These are phyloP conservation scores for Plantago elongata DNA, from an alignment of 257 asterid species.

Conservation along the genomic window DNA sequence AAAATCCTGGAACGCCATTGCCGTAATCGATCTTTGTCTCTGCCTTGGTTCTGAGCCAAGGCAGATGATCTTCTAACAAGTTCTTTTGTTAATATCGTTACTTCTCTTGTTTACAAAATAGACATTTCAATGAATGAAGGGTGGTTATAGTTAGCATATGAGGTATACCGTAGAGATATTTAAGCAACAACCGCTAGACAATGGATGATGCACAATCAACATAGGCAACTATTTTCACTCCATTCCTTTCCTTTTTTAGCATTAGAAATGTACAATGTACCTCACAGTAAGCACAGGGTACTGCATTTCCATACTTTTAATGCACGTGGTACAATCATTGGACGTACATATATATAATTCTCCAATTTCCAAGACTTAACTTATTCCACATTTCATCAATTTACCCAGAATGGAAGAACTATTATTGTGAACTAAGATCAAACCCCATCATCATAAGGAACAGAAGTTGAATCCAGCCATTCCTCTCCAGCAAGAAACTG, in stretches of 20 bases:
- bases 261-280: too few species aligned
- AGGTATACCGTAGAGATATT: slow-evolving; percentile 49
- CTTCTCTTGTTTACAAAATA: neutral
- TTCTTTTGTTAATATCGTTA: neutral
- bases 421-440: slow-evolving; percentile 23
- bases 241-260: too few species aligned
- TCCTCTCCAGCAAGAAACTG: slow-evolving; percentile 63
- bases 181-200: neutral
- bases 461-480: slow-evolving; percentile 81
- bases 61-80: slow-evolving; percentile 32
- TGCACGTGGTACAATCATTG: too few species aligned
- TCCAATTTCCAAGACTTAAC: too few species aligned
- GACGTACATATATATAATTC: too few species aligned
- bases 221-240: too few species aligned
- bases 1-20: slow-evolving; percentile 94
- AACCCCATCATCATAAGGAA: slow-evolving; percentile 73
- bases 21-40: slow-evolving; percentile 24
- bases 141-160: slow-evolving; percentile 19
- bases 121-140: slow-evolving; percentile 6
- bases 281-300: too few species aligned
- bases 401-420: too few species aligned
- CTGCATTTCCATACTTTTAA: too few species aligned
- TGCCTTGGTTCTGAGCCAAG: slow-evolving; percentile 71
- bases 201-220: slow-evolving; percentile 1
- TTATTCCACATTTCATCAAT: too few species aligned